Evolutionary conservation across 108 stramenopile genomes (phyloP).

Genomic region (Cyclotella sp.): DNA sequence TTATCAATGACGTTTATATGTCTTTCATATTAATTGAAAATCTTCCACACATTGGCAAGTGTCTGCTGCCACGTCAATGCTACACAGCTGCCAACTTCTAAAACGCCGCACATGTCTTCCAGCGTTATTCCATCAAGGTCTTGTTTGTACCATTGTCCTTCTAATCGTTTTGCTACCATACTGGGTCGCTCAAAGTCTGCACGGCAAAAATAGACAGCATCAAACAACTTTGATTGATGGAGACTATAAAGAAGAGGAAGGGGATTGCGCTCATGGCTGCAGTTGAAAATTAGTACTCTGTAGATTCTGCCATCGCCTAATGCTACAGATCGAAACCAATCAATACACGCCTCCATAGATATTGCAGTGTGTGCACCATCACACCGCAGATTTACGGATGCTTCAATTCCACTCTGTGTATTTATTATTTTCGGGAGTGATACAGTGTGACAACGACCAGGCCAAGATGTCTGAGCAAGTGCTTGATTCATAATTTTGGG

Average conservation of each 20-base stretch:
- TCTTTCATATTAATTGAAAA: conserved; percentile 19
- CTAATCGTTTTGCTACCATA: conserved; percentile 57
- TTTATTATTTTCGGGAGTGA: conserved; percentile 8
- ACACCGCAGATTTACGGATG: conserved; percentile 45
- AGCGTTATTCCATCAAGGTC: neutral
- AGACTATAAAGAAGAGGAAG: conserved; percentile 62
- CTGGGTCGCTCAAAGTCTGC: conserved; percentile 75
- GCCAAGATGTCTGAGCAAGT: conserved; percentile 68
- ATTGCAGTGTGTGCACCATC: conserved; percentile 86
- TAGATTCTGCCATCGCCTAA: neutral
- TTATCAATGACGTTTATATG: neutral
- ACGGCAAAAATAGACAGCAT: conserved; percentile 68
- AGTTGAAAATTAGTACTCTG: conserved; percentile 76
- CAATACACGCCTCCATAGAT: conserved; percentile 67
- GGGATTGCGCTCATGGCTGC: conserved; percentile 86
- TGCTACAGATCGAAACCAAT: conserved; percentile 60
- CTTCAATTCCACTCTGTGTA: conserved; percentile 1
- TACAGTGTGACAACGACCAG: conserved; percentile 77
- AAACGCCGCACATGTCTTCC: conserved; percentile 15
- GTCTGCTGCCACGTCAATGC: conserved; percentile 35
- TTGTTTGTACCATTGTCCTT: conserved; percentile 41
- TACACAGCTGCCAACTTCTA: neutral
- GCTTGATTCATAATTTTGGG: conserved; percentile 35
- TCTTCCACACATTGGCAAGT: conserved; percentile 41
- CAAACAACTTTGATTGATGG: conserved; percentile 44